A percentile compares a stretch with the other conserved stretches of the same genome.
These are phyloP conservation scores for Aethionema arabicum DNA, from an alignment of 345 rosid genomes.

Conservation along the genomic window DNA sequence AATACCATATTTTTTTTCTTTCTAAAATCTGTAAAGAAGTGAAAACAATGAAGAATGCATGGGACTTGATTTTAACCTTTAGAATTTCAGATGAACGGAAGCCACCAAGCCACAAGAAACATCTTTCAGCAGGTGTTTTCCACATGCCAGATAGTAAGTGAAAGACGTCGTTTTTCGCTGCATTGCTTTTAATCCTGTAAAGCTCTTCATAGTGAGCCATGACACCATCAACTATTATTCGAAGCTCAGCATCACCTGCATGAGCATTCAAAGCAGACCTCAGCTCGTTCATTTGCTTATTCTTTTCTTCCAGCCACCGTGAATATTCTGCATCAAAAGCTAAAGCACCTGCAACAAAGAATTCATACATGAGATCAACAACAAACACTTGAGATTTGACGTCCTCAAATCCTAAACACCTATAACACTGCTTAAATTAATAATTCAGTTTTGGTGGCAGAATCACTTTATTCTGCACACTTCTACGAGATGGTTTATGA, in stretches of 20 bases:
- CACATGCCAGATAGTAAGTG: constrained; percentile 98
- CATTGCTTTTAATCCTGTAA: constrained; percentile 89
- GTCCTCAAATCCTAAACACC: background rate
- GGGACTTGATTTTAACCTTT: constrained; percentile 58
- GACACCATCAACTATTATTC: constrained; percentile 74
- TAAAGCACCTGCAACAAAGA: constrained; percentile 74
- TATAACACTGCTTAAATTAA: background rate
- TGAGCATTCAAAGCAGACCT: constrained; percentile 92
- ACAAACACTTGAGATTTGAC: constrained; percentile 2
- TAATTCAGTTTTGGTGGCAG: constrained; percentile 5
- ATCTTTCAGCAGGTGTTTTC: constrained; percentile 99
- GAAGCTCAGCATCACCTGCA: constrained; percentile 95
- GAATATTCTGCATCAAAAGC: constrained; percentile 94
- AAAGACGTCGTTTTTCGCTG: constrained; percentile 95
- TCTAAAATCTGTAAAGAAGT: background rate
- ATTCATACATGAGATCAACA: constrained; percentile 19
- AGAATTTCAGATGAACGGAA: constrained; percentile 98
- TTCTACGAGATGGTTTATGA: constrained; percentile 1
- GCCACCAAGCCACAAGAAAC: constrained; percentile 99
- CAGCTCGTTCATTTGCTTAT: constrained; percentile 79
- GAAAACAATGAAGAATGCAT: background rate
- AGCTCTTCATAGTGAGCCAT: constrained; percentile 93
- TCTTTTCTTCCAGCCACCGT: constrained; percentile 93
- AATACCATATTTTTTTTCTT: background rate
- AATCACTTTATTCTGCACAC: constrained; percentile 3